phyloP scores from a whole-genome alignment of 345 rosid genomes.

The Lumnitzera racemosa region DNA sequence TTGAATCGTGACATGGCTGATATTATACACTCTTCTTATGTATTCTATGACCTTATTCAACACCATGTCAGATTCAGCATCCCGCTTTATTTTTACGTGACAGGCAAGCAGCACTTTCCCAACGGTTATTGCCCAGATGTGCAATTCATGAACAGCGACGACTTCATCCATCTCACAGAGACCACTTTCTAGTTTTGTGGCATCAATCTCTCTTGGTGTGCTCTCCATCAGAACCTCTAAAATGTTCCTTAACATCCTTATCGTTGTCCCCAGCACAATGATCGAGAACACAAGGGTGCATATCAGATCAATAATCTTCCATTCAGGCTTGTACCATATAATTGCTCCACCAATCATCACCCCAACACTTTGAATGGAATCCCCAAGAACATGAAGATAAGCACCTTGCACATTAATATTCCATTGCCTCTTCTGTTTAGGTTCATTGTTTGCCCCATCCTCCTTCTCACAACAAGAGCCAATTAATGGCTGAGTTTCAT shows the following conservation, averaged over 20 bases:
- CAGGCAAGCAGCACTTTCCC: constrained; percentile 64
- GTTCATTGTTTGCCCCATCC: constrained; percentile 5
- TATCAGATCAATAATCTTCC: constrained; percentile 62
- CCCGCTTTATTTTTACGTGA: constrained; percentile 52
- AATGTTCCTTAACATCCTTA: constrained; percentile 56
- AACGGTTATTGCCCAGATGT: constrained; percentile 70
- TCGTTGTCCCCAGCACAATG: constrained; percentile 46
- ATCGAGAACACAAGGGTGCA: constrained; percentile 58
- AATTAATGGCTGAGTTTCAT: constrained; percentile 30
- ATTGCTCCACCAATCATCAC: constrained; percentile 70
- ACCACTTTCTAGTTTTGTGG: constrained; percentile 56
- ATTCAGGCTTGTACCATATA: constrained; percentile 62
- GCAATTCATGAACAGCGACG: constrained; percentile 60
- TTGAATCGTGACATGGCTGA: constrained; percentile 68
- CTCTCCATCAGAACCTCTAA: constrained; percentile 75
- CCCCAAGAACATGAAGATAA: constrained; percentile 66
- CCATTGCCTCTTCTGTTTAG: constrained; percentile 29
- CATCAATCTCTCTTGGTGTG: constrained; percentile 66
- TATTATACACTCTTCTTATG: constrained; percentile 46
- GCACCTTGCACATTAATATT: constrained; percentile 65
- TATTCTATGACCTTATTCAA: constrained; percentile 50
- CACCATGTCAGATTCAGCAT: constrained; percentile 50
- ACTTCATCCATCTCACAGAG: constrained; percentile 66
- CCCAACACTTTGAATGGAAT: constrained; percentile 66
- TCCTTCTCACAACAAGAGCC: constrained; percentile 13